Conservation (phyloP, 352 stramenopile genomes). For the Nothophytophthora sp. region DNA sequence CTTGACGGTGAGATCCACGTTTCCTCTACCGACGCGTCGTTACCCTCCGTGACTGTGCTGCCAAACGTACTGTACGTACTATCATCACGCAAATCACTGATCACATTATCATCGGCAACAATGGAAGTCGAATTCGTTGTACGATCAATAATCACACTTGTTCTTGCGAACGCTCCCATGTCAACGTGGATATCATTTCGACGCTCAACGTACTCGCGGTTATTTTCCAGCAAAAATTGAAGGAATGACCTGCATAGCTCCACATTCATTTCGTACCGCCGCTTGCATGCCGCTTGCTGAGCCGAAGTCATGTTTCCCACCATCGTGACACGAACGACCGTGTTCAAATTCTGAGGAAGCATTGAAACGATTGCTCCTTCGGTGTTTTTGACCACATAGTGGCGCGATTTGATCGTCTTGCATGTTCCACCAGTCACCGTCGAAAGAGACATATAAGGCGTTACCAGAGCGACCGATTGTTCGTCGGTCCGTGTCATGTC, state of each 20-base stretch:
- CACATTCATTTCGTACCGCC: conserved; percentile 1
- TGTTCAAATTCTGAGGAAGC: neutral
- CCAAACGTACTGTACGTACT: neutral
- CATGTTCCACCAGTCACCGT: too few relatives aligned
- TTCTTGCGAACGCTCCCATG: neutral
- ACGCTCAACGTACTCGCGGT: neutral
- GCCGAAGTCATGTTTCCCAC: neutral
- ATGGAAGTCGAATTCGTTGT: too few relatives aligned
- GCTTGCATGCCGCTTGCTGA: neutral
- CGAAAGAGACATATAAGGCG: too few relatives aligned
- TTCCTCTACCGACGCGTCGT: neutral
- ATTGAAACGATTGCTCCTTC: too few relatives aligned
- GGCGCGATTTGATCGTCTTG: too few relatives aligned
- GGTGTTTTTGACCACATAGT: too few relatives aligned
- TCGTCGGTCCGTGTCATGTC: neutral
- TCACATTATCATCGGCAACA: too few relatives aligned
- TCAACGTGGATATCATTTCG: neutral
- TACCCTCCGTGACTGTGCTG: neutral
- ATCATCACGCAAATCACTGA: neutral
- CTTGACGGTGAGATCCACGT: neutral
- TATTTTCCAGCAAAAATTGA: neutral
- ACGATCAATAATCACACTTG: neutral
- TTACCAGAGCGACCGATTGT: neutral
- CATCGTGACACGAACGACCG: neutral
- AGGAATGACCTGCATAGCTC: neutral